Evolutionary conservation across 495 filamentous ascomycete genomes (phyloP).

Genomic region (Amniculicola lignicola): DNA sequence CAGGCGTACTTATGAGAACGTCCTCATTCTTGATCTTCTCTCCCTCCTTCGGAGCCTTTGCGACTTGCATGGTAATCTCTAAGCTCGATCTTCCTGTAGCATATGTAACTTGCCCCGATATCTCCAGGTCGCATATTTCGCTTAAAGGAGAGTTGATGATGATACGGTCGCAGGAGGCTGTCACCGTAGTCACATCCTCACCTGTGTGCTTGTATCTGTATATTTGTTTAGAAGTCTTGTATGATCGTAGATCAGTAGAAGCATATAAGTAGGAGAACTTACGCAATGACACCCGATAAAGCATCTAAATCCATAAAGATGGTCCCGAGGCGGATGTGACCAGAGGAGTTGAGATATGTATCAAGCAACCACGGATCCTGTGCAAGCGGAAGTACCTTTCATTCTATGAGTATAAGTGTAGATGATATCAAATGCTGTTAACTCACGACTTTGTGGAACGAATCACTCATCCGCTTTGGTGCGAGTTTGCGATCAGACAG

Average conservation of each 20-base stretch:
- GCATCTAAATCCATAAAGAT: constrained; percentile 83
- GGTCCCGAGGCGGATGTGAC: constrained; percentile 65
- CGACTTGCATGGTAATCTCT: constrained; percentile 74
- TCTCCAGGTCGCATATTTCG: constrained; percentile 76
- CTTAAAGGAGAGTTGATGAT: constrained; percentile 69
- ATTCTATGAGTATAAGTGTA: neutral
- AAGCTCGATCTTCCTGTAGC: constrained; percentile 76
- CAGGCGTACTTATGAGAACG: constrained; percentile 69
- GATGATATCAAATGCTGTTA: neutral
- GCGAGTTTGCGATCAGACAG: constrained; percentile 49
- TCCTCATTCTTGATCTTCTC: constrained; percentile 61
- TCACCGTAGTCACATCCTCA: constrained; percentile 71
- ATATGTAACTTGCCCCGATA: constrained; percentile 77
- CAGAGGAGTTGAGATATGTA: constrained; percentile 64
- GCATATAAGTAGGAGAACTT: neutral
- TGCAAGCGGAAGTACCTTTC: constrained; percentile 53
- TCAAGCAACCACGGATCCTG: constrained; percentile 70
- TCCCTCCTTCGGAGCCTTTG: constrained; percentile 58
- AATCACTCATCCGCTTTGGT: constrained; percentile 65
- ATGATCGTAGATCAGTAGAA: too few species aligned
- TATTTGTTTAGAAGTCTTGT: neutral
- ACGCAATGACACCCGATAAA: constrained; percentile 73
- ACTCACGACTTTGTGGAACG: constrained; percentile 57
- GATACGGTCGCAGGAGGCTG: constrained; percentile 77
- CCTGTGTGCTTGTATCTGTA: constrained; percentile 68